Conservation (phyloP, 306 rosid species). For the Malus sylvestris region DNA sequence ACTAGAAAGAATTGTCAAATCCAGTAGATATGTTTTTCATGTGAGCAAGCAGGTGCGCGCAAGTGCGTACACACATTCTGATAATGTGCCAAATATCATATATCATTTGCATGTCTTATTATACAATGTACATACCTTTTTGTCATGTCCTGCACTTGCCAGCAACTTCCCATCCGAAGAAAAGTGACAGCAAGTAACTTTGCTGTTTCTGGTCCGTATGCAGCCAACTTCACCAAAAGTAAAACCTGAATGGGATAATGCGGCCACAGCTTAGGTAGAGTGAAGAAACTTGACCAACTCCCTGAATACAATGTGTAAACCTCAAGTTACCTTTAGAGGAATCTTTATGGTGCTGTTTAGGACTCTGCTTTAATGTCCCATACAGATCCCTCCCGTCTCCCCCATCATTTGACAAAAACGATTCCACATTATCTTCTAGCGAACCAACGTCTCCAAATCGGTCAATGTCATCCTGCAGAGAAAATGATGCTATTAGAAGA, state of each 20-base stretch:
- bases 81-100: background rate
- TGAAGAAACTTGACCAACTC: background rate
- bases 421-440: conserved; percentile 85
- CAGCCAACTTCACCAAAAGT: conserved; percentile 74
- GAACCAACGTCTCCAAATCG: conserved; percentile 88
- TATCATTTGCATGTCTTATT: background rate
- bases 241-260: conserved; percentile 45
- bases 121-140: conserved; percentile 49
- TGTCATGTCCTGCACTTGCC: conserved; percentile 98
- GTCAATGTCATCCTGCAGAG: conserved; percentile 79
- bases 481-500: conserved; percentile 3
- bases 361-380: conserved; percentile 57
- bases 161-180: conserved; percentile 91
- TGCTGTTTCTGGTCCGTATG: conserved; percentile 73
- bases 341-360: conserved; percentile 57
- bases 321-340: conserved; percentile 61
- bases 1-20: background rate
- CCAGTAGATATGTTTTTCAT: background rate
- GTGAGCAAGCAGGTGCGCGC: background rate
- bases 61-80: background rate
- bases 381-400: conserved; percentile 75
- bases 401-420: conserved; percentile 79
- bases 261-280: conserved; percentile 10
- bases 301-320: background rate
- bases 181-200: conserved; percentile 93